Evolutionary conservation across 192 early-diverging fungal genomes (phyloP).

Genomic region (Coemansia sp.): DNA sequence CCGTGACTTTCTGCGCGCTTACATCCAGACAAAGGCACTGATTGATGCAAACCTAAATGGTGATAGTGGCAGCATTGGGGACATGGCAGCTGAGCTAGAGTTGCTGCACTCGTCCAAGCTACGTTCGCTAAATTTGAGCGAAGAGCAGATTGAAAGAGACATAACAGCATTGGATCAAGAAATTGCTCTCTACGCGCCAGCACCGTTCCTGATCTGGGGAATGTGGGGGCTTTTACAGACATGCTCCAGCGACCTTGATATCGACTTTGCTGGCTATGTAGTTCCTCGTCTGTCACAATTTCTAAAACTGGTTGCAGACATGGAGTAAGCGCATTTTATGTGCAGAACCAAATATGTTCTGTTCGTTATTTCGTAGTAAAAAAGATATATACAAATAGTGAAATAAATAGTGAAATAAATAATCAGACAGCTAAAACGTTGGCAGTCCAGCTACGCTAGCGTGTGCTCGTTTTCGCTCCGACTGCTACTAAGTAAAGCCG

Average conservation of each 20-base stretch:
- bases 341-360: not conserved
- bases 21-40: slow-evolving; percentile 59
- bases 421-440: not conserved
- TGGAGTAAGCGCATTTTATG: not conserved
- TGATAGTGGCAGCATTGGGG: not conserved
- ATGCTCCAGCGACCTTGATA: slow-evolving; percentile 68
- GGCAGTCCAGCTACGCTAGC: not conserved
- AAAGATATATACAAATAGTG: no score
- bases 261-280: slow-evolving; percentile 71
- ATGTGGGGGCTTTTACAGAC: slow-evolving; percentile 78
- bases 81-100: slow-evolving; percentile 23
- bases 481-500: not conserved
- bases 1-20: slow-evolving; percentile 62
- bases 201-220: slow-evolving; percentile 71
- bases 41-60: slow-evolving; percentile 41
- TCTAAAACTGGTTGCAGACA: slow-evolving; percentile 19
- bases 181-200: slow-evolving; percentile 30
- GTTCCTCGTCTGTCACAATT: slow-evolving; percentile 59
- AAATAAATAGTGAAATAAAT: no score
- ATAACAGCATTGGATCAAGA: slow-evolving; percentile 29
- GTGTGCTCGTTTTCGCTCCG: not conserved
- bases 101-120: slow-evolving; percentile 13
- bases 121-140: slow-evolving; percentile 17
- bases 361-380: not conserved
- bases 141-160: slow-evolving; percentile 21